Conservation (phyloP, 169 alveolate species). For the Plasmodium coatneyi region DNA sequence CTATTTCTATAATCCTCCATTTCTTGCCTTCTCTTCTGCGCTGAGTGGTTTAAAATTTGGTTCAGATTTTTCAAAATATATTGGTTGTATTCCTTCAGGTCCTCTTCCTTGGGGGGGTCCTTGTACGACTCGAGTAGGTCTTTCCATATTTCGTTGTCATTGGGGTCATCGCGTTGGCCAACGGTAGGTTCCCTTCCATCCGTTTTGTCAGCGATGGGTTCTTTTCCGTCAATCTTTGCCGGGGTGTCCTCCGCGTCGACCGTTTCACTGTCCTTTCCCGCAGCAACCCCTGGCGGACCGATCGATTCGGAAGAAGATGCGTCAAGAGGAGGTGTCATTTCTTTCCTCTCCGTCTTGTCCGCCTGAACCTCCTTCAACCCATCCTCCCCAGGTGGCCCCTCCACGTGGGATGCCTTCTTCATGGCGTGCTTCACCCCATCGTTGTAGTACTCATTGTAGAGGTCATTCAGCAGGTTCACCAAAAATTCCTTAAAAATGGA, state of each 20-base stretch:
- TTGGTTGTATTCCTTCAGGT: constrained; percentile 20
- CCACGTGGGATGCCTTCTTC: neutral
- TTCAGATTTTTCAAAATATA: constrained; percentile 50
- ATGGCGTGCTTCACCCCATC: neutral
- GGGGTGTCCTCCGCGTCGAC: neutral
- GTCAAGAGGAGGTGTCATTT: neutral
- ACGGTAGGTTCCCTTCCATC: neutral
- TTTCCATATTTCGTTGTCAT: constrained; percentile 3
- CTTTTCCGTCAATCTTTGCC: neutral
- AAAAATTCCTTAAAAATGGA: constrained; percentile 13
- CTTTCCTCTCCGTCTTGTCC: neutral
- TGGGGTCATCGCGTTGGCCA: neutral
- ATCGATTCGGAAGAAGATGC: neutral
- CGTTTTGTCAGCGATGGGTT: neutral
- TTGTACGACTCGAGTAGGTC: constrained; percentile 8
- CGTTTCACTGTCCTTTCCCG: neutral
- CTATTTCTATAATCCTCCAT: constrained; percentile 26
- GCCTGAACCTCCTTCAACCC: neutral
- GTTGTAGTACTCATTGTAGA: constrained; percentile 12
- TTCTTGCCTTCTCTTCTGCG: neutral
- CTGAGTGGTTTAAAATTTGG: neutral
- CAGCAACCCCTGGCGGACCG: neutral
- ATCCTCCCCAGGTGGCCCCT: neutral
- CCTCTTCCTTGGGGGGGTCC: neutral
- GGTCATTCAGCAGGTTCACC: constrained; percentile 12